Percentiles rank a stretch among this genome's conserved stretches.
Conservation (phyloP, 352 stramenopile species). For the Labyrinthula sp. region DNA sequence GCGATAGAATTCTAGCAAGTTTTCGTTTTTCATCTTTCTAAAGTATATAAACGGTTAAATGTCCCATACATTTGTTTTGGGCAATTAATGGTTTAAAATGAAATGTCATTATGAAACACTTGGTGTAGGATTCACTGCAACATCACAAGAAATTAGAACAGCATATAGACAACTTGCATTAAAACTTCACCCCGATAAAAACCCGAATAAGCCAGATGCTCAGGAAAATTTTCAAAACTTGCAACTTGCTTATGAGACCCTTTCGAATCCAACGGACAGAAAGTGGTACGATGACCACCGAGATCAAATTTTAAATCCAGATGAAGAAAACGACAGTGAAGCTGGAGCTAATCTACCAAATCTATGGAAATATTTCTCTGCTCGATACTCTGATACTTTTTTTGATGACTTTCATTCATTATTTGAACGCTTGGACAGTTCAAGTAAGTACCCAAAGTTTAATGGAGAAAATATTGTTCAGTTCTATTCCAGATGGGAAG, state of each 20-base stretch:
- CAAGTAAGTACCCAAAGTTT: slow-evolving; percentile 56
- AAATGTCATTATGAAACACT: slow-evolving; percentile 28
- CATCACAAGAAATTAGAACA: slow-evolving; percentile 55
- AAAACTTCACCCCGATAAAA: slow-evolving; percentile 88
- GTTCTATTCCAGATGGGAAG: slow-evolving; percentile 12
- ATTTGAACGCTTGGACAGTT: no score
- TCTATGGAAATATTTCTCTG: slow-evolving; percentile 45
- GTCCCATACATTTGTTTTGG: no score
- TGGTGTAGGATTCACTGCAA: slow-evolving; percentile 7
- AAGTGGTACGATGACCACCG: slow-evolving; percentile 67
- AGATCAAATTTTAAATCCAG: slow-evolving; percentile 53
- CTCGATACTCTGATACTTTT: slow-evolving; percentile 49
- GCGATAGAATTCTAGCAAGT: no score
- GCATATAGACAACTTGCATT: slow-evolving; percentile 78
- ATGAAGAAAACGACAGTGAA: slow-evolving; percentile 33
- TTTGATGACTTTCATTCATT: no score
- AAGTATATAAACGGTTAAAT: no score
- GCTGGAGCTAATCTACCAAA: slow-evolving; percentile 38
- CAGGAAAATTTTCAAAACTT: slow-evolving; percentile 61
- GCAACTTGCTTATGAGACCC: slow-evolving; percentile 66
- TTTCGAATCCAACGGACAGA: slow-evolving; percentile 43
- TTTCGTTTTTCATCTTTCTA: no score
- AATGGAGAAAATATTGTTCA: slow-evolving; percentile 38
- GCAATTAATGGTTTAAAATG: no score
- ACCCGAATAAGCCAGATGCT: slow-evolving; percentile 57